phyloP scores from a whole-genome alignment of 2,329 filamentous ascomycete genomes.

The Nothopassalora personata region DNA sequence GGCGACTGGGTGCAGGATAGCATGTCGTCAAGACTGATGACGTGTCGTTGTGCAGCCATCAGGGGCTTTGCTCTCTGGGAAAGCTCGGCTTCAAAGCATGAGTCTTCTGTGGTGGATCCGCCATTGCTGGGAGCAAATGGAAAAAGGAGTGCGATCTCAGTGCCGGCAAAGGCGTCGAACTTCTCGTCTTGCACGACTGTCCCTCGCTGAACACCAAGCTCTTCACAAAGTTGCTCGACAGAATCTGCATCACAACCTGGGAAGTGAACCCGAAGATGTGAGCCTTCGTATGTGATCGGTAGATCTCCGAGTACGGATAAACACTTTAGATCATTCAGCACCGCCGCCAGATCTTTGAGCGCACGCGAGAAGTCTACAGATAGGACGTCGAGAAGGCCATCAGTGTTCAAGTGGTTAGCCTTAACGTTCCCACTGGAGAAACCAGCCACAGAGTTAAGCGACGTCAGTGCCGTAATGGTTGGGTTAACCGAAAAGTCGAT shows the following conservation, averaged over 20 bases:
- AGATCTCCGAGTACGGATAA: conserved; percentile 76
- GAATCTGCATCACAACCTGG: conserved; percentile 81
- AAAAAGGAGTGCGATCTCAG: conserved; percentile 72
- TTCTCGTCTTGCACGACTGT: conserved; percentile 71
- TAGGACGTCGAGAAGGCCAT: conserved; percentile 78
- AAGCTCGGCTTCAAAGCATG: conserved; percentile 36
- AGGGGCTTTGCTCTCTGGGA: conserved; percentile 13
- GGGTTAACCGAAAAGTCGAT: conserved; percentile 86
- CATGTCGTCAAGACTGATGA: conserved; percentile 55
- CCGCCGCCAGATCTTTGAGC: conserved; percentile 72
- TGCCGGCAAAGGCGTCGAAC: conserved; percentile 63
- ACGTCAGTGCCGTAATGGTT: conserved; percentile 80
- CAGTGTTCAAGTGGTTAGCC: conserved; percentile 65
- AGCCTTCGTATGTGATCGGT: conserved; percentile 67
- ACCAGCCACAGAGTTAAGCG: conserved; percentile 56
- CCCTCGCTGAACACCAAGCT: conserved; percentile 78
- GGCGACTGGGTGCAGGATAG: conserved; percentile 41
- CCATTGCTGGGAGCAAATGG: conserved; percentile 69
- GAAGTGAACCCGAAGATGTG: conserved; percentile 74
- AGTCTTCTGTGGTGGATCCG: conserved; percentile 39
- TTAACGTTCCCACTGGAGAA: conserved; percentile 39
- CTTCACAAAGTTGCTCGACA: conserved; percentile 76
- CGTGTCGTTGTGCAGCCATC: conserved; percentile 13
- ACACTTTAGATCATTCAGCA: conserved; percentile 74
- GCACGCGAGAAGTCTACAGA: conserved; percentile 83